Conservation (phyloP, 2,329 filamentous ascomycete genomes). For the Trichoderma sp. region DNA sequence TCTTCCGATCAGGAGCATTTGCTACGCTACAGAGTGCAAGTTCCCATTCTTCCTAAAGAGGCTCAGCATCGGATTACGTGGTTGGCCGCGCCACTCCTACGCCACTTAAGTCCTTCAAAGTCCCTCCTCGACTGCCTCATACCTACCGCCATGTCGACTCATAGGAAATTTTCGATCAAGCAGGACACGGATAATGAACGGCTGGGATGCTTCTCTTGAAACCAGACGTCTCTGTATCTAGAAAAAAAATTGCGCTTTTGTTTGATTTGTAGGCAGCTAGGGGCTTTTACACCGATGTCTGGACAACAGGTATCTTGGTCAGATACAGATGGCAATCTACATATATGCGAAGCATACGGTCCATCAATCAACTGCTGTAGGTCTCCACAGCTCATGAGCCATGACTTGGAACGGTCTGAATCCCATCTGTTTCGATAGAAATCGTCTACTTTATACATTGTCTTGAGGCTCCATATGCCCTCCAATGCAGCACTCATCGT, state of each 20-base stretch:
- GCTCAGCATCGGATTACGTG: constrained; percentile 28
- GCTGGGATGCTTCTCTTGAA: too few relatives aligned
- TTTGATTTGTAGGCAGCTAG: too few relatives aligned
- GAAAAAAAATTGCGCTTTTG: too few relatives aligned
- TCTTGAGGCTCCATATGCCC: constrained; percentile 18
- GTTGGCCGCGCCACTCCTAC: constrained; percentile 30
- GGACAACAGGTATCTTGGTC: too few relatives aligned
- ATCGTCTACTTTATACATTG: constrained; percentile 22
- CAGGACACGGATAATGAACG: too few relatives aligned
- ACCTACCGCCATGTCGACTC: neutral
- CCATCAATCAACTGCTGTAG: too few relatives aligned
- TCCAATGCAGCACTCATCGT: neutral
- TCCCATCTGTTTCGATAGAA: neutral
- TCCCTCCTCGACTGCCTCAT: neutral
- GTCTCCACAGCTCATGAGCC: neutral
- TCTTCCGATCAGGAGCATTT: too few relatives aligned
- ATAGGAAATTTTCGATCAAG: too few relatives aligned
- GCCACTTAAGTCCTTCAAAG: constrained; percentile 5
- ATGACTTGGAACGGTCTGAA: neutral
- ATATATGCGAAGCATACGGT: too few relatives aligned
- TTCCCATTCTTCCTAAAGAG: neutral
- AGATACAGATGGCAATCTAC: too few relatives aligned
- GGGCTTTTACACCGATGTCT: too few relatives aligned
- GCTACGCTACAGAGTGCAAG: neutral
- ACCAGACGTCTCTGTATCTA: too few relatives aligned